These are phyloP conservation scores for Endoconidiophora laricicola DNA, from an alignment of 2,329 filamentous ascomycete species.

Conservation along the genomic window DNA sequence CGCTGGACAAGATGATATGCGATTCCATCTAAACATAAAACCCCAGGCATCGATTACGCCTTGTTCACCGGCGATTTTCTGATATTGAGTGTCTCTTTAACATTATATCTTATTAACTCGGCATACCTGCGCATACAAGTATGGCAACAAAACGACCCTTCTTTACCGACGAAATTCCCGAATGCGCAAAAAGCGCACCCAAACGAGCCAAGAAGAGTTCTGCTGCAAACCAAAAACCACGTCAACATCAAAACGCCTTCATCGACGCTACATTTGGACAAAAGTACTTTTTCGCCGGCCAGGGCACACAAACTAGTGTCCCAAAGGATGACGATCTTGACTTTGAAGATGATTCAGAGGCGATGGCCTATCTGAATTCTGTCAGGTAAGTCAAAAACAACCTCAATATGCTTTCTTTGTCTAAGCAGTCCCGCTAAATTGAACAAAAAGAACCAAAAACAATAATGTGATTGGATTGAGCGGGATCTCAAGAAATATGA, in stretches of 20 bases:
- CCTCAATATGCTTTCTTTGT: constrained; percentile 5
- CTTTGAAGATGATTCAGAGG: constrained; percentile 51
- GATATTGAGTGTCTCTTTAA: not conserved
- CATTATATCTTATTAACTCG: not conserved
- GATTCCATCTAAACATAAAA: no score
- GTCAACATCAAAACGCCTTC: constrained; percentile 26
- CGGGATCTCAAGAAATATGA: not conserved
- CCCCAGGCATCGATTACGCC: no score
- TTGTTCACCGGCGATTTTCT: not conserved
- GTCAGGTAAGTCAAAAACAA: constrained; percentile 40
- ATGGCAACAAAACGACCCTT: constrained; percentile 10
- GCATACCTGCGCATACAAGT: not conserved
- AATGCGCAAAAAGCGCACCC: not conserved
- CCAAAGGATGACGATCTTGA: constrained; percentile 41
- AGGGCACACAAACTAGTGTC: constrained; percentile 31
- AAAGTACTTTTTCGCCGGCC: constrained; percentile 52
- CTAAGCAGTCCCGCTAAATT: constrained; percentile 1
- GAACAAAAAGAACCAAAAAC: not conserved
- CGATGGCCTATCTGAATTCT: constrained; percentile 52
- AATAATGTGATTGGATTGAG: not conserved
- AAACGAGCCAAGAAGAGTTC: constrained; percentile 6
- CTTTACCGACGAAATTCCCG: not conserved
- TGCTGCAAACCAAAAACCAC: constrained; percentile 25
- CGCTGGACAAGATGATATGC: no score
- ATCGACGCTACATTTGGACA: constrained; percentile 54